These are phyloP conservation scores for Phlebiopsis gigantea DNA, from an alignment of 768 basidiomycete genomes.

Conservation along the genomic window DNA sequence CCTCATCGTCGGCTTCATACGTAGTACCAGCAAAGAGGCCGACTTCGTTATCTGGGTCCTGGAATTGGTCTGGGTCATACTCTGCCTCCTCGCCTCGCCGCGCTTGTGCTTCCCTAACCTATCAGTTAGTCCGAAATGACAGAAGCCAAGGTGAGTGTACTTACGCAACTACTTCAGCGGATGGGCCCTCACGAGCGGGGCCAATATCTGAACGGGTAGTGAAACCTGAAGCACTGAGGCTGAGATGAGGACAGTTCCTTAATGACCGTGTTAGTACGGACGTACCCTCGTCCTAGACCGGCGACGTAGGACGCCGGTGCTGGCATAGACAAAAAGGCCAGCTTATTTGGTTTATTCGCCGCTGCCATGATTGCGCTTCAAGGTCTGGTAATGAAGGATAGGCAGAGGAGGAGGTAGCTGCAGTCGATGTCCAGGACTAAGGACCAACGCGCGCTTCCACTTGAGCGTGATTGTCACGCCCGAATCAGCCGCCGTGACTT, in stretches of 20 bases:
- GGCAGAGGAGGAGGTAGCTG: too few species aligned
- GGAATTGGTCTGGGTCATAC: slow-evolving; percentile 85
- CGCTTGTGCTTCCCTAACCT: slow-evolving; percentile 76
- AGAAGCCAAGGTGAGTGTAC: slow-evolving; percentile 24
- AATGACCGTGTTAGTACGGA: slow-evolving; percentile 7
- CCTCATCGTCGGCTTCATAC: slow-evolving; percentile 96
- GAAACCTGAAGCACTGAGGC: slow-evolving; percentile 84
- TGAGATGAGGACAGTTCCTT: slow-evolving; percentile 8
- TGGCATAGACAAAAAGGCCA: slow-evolving; percentile 86
- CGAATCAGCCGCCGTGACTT: too few species aligned
- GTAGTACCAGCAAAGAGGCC: slow-evolving; percentile 94
- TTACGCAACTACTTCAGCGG: slow-evolving; percentile 85
- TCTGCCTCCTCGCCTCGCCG: slow-evolving; percentile 85
- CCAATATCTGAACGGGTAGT: slow-evolving; percentile 99
- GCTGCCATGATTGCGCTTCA: slow-evolving; percentile 34
- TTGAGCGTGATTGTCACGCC: too few species aligned
- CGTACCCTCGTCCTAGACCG: slow-evolving; percentile 94
- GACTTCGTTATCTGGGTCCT: slow-evolving; percentile 96
- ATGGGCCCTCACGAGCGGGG: slow-evolving; percentile 92
- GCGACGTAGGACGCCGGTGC: slow-evolving; percentile 97
- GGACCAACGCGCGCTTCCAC: too few species aligned
- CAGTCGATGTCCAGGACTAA: too few species aligned
- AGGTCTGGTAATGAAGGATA: too few species aligned
- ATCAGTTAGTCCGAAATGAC: slow-evolving; percentile 7
- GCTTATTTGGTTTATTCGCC: slow-evolving; percentile 63